Evolutionary conservation across 1,284 basidiomycete genomes (phyloP).

Genomic region (Moesziomyces antarcticus): DNA sequence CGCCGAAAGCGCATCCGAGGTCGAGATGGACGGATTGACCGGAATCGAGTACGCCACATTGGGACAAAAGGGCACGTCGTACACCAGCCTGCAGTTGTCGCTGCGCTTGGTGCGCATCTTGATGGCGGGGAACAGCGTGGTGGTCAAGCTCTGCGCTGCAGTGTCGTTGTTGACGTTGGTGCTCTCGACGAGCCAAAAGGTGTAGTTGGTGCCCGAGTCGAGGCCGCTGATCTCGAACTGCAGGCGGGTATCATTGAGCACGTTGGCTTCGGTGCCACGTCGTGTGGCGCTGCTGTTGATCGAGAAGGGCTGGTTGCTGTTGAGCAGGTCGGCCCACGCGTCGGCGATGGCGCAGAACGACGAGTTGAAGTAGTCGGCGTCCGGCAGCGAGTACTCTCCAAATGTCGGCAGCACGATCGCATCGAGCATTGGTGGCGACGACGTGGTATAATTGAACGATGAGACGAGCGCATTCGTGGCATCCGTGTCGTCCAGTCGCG

Average conservation of each 20-base stretch:
- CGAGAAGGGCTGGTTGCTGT: slow-evolving; percentile 10
- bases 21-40: slow-evolving; percentile 58
- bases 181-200: slow-evolving; percentile 66
- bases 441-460: slow-evolving; percentile 58
- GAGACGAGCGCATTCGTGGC: slow-evolving; percentile 62
- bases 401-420: slow-evolving; percentile 60
- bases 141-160: slow-evolving; percentile 16
- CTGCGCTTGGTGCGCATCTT: slow-evolving; percentile 67
- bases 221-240: slow-evolving; percentile 58
- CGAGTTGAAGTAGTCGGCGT: slow-evolving; percentile 59
- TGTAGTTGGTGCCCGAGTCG: slow-evolving; percentile 65
- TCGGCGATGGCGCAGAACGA: slow-evolving; percentile 66
- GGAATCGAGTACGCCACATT: slow-evolving; percentile 70
- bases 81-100: slow-evolving; percentile 67
- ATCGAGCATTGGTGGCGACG: slow-evolving; percentile 51
- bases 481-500: slow-evolving; percentile 67
- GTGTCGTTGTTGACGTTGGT: slow-evolving; percentile 35
- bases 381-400: slow-evolving; percentile 45
- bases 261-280: slow-evolving; percentile 43
- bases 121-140: slow-evolving; percentile 55
- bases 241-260: slow-evolving; percentile 40
- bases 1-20: slow-evolving; percentile 54
- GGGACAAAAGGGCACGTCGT: slow-evolving; percentile 68
- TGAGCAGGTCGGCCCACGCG: slow-evolving; percentile 33
- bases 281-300: slow-evolving; percentile 57